A percentile compares a stretch with the other conserved stretches of the same genome.
These are phyloP conservation scores for Solanum pinnatisectum DNA, from an alignment of 257 asterid species.

Conservation along the genomic window DNA sequence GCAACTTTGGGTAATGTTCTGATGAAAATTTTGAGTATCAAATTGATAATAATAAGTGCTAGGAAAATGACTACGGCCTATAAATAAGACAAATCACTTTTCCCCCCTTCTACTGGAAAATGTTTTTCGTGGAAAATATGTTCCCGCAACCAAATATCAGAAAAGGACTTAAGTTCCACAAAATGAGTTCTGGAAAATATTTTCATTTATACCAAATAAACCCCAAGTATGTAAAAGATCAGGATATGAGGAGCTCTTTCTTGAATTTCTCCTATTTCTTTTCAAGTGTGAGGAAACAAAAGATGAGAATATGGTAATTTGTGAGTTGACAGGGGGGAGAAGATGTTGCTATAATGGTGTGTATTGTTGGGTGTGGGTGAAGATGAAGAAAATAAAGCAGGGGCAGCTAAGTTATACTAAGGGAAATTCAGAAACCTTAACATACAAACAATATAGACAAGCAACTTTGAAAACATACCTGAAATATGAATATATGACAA, in stretches of 20 bases:
- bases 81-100: not conserved
- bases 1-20: not conserved
- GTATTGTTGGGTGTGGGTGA: not conserved
- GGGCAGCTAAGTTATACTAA: not conserved
- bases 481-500: slow-evolving; percentile 85
- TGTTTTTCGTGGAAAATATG: not conserved
- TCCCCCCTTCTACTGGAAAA: not conserved
- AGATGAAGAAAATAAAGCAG: not conserved
- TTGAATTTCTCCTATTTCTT: not conserved
- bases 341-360: not conserved
- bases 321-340: not conserved
- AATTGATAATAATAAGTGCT: not conserved
- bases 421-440: not conserved
- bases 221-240: not conserved
- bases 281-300: not conserved
- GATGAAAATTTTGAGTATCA: not conserved
- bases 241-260: not conserved
- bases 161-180: not conserved
- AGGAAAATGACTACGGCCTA: not conserved
- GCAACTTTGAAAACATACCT: slow-evolving; percentile 31
- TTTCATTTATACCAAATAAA: not conserved
- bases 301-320: not conserved
- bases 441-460: not conserved
- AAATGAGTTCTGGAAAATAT: not conserved
- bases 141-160: not conserved